Evolutionary conservation across 441 rosid species (phyloP).

Genomic region (Pelargonium fulgidum): DNA sequence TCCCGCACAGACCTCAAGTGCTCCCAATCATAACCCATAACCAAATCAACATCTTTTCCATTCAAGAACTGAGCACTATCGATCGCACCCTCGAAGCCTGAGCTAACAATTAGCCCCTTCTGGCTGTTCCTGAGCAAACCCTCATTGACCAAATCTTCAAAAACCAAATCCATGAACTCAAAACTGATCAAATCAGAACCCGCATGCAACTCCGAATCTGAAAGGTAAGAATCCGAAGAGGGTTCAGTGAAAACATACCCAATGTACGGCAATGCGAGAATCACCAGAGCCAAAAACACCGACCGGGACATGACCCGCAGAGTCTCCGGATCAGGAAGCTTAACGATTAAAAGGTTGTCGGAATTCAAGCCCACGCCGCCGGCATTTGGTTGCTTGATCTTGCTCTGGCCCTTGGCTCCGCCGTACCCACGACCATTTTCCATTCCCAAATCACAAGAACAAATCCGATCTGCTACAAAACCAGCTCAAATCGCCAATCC

Average conservation of each 20-base stretch:
- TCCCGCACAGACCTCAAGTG: slow-evolving; percentile 17
- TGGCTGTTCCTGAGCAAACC: slow-evolving; percentile 35
- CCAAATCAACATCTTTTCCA: slow-evolving; percentile 26
- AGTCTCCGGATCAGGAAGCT: slow-evolving; percentile 35
- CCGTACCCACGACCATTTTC: slow-evolving; percentile 22
- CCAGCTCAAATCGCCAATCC: too few relatives aligned
- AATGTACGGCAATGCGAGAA: slow-evolving; percentile 33
- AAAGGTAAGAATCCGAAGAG: slow-evolving; percentile 14
- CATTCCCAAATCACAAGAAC: slow-evolving; percentile 18
- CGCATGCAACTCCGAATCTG: slow-evolving; percentile 10
- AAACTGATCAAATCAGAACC: slow-evolving; percentile 20
- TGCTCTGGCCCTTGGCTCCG: slow-evolving; percentile 16
- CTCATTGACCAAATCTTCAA: slow-evolving; percentile 32
- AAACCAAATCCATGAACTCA: slow-evolving; percentile 28
- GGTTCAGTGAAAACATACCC: slow-evolving; percentile 23
- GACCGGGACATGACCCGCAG: slow-evolving; percentile 37
- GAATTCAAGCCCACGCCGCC: slow-evolving; percentile 19
- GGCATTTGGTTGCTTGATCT: slow-evolving; percentile 21
- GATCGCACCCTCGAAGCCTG: slow-evolving; percentile 19
- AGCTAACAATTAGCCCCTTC: slow-evolving; percentile 30
- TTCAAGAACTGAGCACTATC: slow-evolving; percentile 22
- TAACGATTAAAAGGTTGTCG: slow-evolving; percentile 31
- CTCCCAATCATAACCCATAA: slow-evolving; percentile 24
- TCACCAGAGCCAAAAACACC: slow-evolving; percentile 31
- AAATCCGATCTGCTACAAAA: too few relatives aligned